phyloP scores from a whole-genome alignment of 441 rosid species.

The Adansonia madagascariensis region DNA sequence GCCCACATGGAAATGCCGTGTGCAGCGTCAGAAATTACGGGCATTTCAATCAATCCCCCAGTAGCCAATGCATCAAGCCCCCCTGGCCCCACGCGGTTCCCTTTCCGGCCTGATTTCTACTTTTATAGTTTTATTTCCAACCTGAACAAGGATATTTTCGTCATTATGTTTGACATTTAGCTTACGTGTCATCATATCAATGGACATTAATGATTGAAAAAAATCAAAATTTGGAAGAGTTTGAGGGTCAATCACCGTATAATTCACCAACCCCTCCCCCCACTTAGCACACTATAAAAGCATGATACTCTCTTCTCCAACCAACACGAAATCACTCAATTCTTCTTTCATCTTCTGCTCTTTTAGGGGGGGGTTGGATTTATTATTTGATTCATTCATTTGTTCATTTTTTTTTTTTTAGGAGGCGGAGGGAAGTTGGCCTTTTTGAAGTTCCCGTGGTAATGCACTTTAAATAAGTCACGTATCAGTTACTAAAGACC shows the following conservation, averaged over 20 bases:
- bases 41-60: constrained; percentile 3
- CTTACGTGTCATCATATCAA: constrained; percentile 6
- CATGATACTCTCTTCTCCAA: background rate
- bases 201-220: background rate
- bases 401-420: background rate
- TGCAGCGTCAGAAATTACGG: constrained; percentile 46
- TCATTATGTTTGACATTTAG: background rate
- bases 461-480: constrained; percentile 22
- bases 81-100: constrained; percentile 20
- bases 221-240: background rate
- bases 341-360: background rate
- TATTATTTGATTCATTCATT: background rate
- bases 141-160: background rate
- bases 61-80: constrained; percentile 8
- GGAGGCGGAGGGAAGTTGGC: background rate
- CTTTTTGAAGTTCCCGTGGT: background rate
- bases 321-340: constrained; percentile 11
- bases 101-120: background rate
- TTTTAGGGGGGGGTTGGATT: background rate
- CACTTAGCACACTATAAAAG: constrained; percentile 18
- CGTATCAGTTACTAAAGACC: constrained; percentile 14
- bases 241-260: background rate
- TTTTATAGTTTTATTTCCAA: background rate
- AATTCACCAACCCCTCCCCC: background rate
- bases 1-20: constrained; percentile 38